phyloP scores from a whole-genome alignment of 371 early-diverging fungal genomes.

The Capniomyces stellatus region DNA sequence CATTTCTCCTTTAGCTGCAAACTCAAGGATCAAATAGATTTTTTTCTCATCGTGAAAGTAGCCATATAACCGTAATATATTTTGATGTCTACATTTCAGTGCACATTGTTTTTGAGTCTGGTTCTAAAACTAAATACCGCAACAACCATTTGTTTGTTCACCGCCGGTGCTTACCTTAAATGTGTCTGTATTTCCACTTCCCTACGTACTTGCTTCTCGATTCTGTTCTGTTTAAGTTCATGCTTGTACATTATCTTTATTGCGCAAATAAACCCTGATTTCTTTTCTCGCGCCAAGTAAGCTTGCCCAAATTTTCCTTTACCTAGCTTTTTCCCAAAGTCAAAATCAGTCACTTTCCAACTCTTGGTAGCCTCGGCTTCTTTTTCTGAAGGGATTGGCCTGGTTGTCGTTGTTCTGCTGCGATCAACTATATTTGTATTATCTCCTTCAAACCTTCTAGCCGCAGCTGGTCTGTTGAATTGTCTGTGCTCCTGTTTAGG shows the following conservation, averaged over 20 bases:
- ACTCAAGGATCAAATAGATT: constrained; percentile 92
- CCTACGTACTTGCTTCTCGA: constrained; percentile 75
- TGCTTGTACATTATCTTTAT: constrained; percentile 83
- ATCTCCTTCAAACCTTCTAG: not conserved
- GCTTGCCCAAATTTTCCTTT: constrained; percentile 97
- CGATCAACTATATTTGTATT: too few relatives aligned
- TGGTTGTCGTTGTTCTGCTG: too few relatives aligned
- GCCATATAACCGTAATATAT: constrained; percentile 88
- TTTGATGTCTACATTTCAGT: constrained; percentile 36
- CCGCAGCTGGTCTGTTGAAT: not conserved
- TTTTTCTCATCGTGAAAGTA: constrained; percentile 91
- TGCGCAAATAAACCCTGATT: constrained; percentile 68
- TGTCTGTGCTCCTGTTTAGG: not conserved
- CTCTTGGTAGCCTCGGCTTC: not conserved
- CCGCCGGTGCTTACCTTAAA: constrained; percentile 50
- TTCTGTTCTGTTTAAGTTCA: constrained; percentile 51
- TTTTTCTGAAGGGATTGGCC: not conserved
- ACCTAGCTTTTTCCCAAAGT: constrained; percentile 84
- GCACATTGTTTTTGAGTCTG: not conserved
- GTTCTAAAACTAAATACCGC: not conserved
- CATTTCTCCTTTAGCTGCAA: constrained; percentile 86
- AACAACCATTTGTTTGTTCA: not conserved
- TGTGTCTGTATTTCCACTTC: constrained; percentile 97
- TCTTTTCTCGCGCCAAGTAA: constrained; percentile 83
- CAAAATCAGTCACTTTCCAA: constrained; percentile 91